Evolutionary conservation across 2,329 filamentous ascomycete species (phyloP).

Genomic region (Chalaropsis thielavioides): DNA sequence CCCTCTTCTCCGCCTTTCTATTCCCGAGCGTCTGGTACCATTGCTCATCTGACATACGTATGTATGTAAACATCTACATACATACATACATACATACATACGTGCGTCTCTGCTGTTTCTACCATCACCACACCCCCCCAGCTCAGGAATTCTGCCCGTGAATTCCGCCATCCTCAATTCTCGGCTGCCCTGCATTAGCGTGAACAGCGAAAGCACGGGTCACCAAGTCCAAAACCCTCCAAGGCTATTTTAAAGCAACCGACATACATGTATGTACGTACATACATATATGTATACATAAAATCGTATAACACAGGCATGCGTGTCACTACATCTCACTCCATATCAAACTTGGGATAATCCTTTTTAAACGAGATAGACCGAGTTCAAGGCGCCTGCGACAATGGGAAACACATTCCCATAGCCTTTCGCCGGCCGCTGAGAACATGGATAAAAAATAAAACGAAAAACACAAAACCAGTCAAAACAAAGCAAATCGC

Average conservation of each 20-base stretch:
- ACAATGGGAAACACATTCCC: neutral
- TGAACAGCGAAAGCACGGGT: neutral
- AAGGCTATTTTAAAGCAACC: neutral
- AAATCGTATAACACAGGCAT: neutral
- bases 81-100: no score
- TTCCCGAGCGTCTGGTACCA: no score
- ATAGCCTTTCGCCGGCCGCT: neutral
- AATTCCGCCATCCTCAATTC: neutral
- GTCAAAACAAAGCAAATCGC: neutral
- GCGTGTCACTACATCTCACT: neutral
- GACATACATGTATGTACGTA: neutral
- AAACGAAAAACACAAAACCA: neutral
- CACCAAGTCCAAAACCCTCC: neutral
- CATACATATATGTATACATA: neutral
- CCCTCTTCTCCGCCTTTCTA: no score
- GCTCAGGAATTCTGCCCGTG: no score
- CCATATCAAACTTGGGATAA: neutral
- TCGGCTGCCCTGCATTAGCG: neutral
- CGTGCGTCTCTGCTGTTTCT: no score
- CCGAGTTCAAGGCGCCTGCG: no score
- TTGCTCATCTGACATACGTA: no score
- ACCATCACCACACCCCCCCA: neutral
- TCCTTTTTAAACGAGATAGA: neutral
- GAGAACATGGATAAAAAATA: neutral
- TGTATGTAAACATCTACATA: no score